Percentiles rank a stretch among this genome's conserved stretches.
These are phyloP conservation scores for Phaeosphaeria sp. DNA, from an alignment of 2,329 filamentous ascomycete genomes.

Conservation along the genomic window DNA sequence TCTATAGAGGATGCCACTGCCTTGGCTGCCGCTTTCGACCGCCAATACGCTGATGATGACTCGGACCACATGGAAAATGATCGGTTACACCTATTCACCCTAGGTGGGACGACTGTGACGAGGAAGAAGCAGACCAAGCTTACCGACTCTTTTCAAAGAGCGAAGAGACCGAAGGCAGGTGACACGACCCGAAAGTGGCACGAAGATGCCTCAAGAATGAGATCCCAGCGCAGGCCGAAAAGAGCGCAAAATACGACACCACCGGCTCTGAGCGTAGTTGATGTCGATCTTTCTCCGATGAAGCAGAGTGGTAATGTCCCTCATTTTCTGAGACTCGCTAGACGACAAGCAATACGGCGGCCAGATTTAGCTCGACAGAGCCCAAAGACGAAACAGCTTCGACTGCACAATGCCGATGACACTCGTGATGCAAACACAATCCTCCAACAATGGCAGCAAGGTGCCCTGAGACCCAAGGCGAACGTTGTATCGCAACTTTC, in stretches of 20 bases:
- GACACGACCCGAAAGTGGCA: constrained; percentile 3
- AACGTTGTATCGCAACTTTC: constrained; percentile 6
- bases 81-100: constrained; percentile 47
- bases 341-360: constrained; percentile 57
- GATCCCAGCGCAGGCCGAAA: constrained; percentile 15
- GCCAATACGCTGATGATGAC: constrained; percentile 33
- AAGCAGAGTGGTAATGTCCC: constrained; percentile 48
- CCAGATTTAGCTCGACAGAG: constrained; percentile 59
- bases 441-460: constrained; percentile 60
- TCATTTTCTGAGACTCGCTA: constrained; percentile 63
- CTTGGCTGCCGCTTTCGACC: constrained; percentile 32
- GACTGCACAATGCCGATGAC: constrained; percentile 59
- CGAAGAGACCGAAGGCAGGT: constrained; percentile 22
- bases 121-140: constrained; percentile 48
- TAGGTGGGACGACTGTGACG: constrained; percentile 26
- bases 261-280: constrained; percentile 58
- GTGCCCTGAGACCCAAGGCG: constrained; percentile 39
- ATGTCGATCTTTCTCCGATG: constrained; percentile 50
- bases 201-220: constrained; percentile 3
- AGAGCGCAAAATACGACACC: constrained; percentile 18
- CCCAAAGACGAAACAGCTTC: constrained; percentile 59
- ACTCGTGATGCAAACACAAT: constrained; percentile 61
- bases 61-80: constrained; percentile 55
- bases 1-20: constrained; percentile 23
- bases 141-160: constrained; percentile 39